These are phyloP conservation scores for Penicillium nordicum DNA, from an alignment of 2,329 filamentous ascomycete genomes.

Conservation along the genomic window DNA sequence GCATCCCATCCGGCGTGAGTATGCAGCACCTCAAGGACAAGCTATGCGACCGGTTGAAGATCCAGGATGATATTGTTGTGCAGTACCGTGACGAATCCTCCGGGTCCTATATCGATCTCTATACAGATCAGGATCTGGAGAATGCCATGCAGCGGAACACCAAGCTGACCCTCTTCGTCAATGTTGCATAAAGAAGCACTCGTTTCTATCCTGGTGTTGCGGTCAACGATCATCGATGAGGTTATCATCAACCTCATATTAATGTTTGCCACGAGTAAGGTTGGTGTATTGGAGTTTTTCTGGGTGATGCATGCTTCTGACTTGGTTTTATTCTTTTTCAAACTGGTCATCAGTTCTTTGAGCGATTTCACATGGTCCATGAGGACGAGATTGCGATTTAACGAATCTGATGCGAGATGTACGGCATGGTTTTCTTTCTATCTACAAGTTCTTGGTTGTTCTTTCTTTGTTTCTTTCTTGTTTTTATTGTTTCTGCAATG, in stretches of 20 bases:
- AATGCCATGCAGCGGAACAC: slow-evolving; percentile 78
- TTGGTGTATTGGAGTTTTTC: slow-evolving; percentile 27
- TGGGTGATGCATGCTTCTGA: slow-evolving; percentile 1
- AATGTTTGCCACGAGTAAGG: slow-evolving; percentile 19
- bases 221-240: slow-evolving; percentile 15
- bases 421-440: slow-evolving; percentile 23
- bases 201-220: slow-evolving; percentile 7
- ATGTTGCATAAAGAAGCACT: slow-evolving; percentile 28
- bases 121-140: slow-evolving; percentile 77
- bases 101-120: slow-evolving; percentile 68
- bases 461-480: not conserved
- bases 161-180: slow-evolving; percentile 75
- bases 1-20: slow-evolving; percentile 75
- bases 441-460: not conserved
- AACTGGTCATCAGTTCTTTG: slow-evolving; percentile 19
- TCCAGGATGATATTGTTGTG: slow-evolving; percentile 71
- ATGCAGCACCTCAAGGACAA: slow-evolving; percentile 78
- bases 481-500: slow-evolving; percentile 14
- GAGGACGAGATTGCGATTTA: slow-evolving; percentile 26
- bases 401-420: slow-evolving; percentile 38
- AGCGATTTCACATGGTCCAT: slow-evolving; percentile 23
- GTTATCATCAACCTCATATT: slow-evolving; percentile 4
- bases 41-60: slow-evolving; percentile 77
- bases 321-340: not conserved
- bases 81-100: slow-evolving; percentile 83